Evolutionary conservation across 2,329 filamentous ascomycete genomes (phyloP).

Genomic region (Colletotrichum liaoningense): DNA sequence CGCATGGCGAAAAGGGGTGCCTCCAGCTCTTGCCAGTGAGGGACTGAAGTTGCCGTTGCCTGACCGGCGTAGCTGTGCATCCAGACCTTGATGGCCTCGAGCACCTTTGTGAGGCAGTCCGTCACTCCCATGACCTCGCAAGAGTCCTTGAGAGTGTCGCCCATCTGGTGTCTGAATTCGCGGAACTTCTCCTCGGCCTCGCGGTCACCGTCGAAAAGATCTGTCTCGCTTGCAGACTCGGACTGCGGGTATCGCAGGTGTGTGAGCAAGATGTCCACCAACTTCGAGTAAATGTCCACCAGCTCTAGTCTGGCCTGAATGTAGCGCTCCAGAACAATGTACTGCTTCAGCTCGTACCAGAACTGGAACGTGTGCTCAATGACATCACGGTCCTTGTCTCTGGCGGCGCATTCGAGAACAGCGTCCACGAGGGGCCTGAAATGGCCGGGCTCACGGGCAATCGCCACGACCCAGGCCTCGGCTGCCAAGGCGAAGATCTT

Average conservation of each 20-base stretch:
- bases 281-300: conserved; percentile 84
- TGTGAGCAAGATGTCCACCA: conserved; percentile 92
- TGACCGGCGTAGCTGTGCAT: conserved; percentile 84
- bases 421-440: conserved; percentile 90
- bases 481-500: conserved; percentile 93
- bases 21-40: conserved; percentile 96
- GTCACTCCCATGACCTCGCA: conserved; percentile 96
- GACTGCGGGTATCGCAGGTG: conserved; percentile 89
- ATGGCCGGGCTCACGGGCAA: conserved; percentile 83
- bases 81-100: conserved; percentile 88
- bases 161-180: conserved; percentile 96
- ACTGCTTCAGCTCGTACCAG: conserved; percentile 99
- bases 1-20: conserved; percentile 95
- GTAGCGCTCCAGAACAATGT: conserved; percentile 90
- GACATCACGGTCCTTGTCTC: conserved; percentile 89
- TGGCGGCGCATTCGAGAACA: conserved; percentile 89
- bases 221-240: conserved; percentile 78
- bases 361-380: conserved; percentile 96
- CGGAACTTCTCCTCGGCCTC: conserved; percentile 98
- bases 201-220: conserved; percentile 94
- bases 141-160: conserved; percentile 95
- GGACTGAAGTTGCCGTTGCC: conserved; percentile 79
- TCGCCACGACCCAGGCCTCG: conserved; percentile 92
- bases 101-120: conserved; percentile 90
- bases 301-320: conserved; percentile 82